Base-by-base conservation (phyloP, 2,329 filamentous ascomycete genomes). In the Sporothrix luriei region DNA sequence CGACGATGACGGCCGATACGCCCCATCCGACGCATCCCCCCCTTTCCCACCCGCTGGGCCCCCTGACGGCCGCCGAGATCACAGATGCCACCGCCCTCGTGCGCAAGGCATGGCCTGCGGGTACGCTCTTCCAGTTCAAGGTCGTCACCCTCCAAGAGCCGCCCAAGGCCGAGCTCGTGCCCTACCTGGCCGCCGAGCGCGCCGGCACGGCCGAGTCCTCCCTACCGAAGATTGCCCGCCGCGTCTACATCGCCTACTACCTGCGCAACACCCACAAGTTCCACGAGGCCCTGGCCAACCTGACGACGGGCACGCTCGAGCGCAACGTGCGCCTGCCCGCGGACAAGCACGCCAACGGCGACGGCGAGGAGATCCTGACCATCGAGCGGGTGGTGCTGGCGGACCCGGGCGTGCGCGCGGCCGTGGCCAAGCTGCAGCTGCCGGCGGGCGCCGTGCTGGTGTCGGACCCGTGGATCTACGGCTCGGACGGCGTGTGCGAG, bases 391-490 rank as follows among this genome's bases (percentile, higher is more conserved):
- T 83, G 46, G 83, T 83, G 5, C 78, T 89, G 6, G 81, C 82
- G 57, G 85, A 90, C 72, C 81, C 84, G 48, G 80, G 79, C 2
- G 87, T 90, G 4, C 80, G 85, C 74, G 85, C 84, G 7, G 87
- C 87, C 73, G 82, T 90, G 69, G 85, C 83, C 49, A 90, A 90
- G 77, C 78, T 90, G 64, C 76, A 88, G 74, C 80, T 90, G 2
- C 88, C 88, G 0, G 81, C 86, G 73, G 87, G 87, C 48, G 82
- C 84, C 1, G 82, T 85, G 0, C 78, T 90, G 3, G 84, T 89
- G 3, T 81, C 83, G 33, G 88, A 90, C 71, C 87, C 88, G 7
- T 90, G 88, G 88, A 88, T 88, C 67, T 90, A 88, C 74, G 88
- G 85, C 4, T 82, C 84, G 5, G 84, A 86, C 72, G 84, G 84